phyloP scores from a whole-genome alignment of 169 alveolate genomes.

The Plasmodium knowlesi region DNA sequence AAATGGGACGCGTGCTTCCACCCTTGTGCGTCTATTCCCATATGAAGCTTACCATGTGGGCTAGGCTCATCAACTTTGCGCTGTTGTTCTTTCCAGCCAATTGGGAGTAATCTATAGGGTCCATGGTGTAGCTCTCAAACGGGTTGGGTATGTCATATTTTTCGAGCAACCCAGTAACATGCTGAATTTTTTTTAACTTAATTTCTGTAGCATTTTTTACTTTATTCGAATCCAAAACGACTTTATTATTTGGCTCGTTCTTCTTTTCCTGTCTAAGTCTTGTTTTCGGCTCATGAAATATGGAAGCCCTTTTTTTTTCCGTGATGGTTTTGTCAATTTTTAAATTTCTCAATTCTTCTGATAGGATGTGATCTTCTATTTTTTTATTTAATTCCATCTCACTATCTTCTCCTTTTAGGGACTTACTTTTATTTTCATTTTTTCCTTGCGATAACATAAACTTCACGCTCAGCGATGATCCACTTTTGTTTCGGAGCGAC shows the following conservation, averaged over 20 bases:
- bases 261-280: conserved; percentile 41
- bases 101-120: conserved; percentile 53
- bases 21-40: neutral
- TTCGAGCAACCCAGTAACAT: conserved; percentile 73
- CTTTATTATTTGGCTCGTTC: conserved; percentile 27
- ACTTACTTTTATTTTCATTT: neutral
- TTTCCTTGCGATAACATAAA: conserved; percentile 12
- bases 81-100: conserved; percentile 24
- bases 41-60: conserved; percentile 15
- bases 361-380: conserved; percentile 62
- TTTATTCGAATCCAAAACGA: conserved; percentile 67
- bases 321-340: conserved; percentile 49
- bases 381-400: conserved; percentile 45
- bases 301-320: conserved; percentile 73
- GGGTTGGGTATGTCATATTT: conserved; percentile 72
- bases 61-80: conserved; percentile 41
- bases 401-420: conserved; percentile 3
- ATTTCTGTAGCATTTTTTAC: conserved; percentile 71
- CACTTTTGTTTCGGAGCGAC: conserved; percentile 58
- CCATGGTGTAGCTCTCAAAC: conserved; percentile 49
- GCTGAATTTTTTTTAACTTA: conserved; percentile 65
- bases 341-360: conserved; percentile 57
- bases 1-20: neutral
- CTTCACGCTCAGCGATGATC: conserved; percentile 60
- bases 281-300: conserved; percentile 56